Conservation (phyloP, 352 stramenopile genomes). For the Peronospora tabacina region DNA sequence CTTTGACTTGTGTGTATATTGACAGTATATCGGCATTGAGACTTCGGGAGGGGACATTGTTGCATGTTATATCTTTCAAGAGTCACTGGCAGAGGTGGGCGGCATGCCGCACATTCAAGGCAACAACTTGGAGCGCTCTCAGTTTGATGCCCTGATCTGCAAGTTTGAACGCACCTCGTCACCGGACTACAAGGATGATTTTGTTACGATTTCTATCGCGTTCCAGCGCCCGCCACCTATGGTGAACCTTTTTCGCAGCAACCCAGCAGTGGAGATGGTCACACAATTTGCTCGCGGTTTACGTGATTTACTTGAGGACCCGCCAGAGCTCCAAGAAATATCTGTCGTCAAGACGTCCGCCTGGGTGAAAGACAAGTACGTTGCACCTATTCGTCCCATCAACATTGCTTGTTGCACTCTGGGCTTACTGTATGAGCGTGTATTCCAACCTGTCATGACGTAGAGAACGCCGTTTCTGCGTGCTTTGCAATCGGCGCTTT, state of each 20-base stretch:
- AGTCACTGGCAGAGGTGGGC: constrained; percentile 73
- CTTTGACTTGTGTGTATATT: constrained; percentile 6
- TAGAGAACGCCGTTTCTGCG: constrained; percentile 71
- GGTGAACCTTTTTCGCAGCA: constrained; percentile 75
- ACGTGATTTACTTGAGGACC: constrained; percentile 69
- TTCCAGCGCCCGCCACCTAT: constrained; percentile 77
- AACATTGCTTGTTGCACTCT: background rate
- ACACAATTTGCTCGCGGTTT: constrained; percentile 71
- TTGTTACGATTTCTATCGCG: constrained; percentile 77
- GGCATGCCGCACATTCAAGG: constrained; percentile 77
- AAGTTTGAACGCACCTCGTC: constrained; percentile 74
- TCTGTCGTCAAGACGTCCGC: constrained; percentile 74
- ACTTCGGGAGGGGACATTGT: constrained; percentile 65
- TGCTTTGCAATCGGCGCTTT: constrained; percentile 76
- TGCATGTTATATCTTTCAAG: constrained; percentile 80
- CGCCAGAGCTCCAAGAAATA: constrained; percentile 70
- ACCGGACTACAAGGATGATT: constrained; percentile 61
- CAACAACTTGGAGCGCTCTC: constrained; percentile 71
- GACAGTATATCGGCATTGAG: constrained; percentile 79
- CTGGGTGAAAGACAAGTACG: constrained; percentile 81
- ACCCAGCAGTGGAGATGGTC: constrained; percentile 79
- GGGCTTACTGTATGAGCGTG: constrained; percentile 14
- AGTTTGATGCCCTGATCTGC: constrained; percentile 79
- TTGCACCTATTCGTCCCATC: constrained; percentile 2
- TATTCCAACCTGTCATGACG: constrained; percentile 10